A percentile compares a stretch with the other conserved stretches of the same genome.
Conservation (phyloP, 2,329 filamentous ascomycete genomes). For the Teratosphaeria epicoccoides region DNA sequence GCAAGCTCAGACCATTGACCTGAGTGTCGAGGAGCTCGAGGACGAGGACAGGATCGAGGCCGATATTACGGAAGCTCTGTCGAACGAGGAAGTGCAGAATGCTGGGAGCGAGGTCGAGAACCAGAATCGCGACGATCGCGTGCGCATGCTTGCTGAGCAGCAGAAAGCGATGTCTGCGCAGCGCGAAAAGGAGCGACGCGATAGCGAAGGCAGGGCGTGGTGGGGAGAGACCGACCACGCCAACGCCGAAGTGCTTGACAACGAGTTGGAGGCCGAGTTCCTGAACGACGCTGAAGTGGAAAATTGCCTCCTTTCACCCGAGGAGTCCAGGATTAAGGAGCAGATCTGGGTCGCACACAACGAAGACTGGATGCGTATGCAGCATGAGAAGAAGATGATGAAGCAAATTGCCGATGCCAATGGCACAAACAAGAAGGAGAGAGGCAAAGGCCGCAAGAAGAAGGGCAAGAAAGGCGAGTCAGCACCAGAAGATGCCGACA, state of each 20-base stretch:
- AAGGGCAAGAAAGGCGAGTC: slow-evolving; percentile 35
- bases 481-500: slow-evolving; percentile 26
- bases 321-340: slow-evolving; percentile 74
- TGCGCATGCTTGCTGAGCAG: slow-evolving; percentile 18
- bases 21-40: slow-evolving; percentile 36
- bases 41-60: slow-evolving; percentile 37
- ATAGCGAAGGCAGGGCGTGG: slow-evolving; percentile 38
- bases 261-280: slow-evolving; percentile 55
- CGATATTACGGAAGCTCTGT: slow-evolving; percentile 31
- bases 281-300: slow-evolving; percentile 79
- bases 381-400: slow-evolving; percentile 73
- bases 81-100: slow-evolving; percentile 21
- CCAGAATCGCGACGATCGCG: slow-evolving; percentile 19
- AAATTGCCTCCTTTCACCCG: slow-evolving; percentile 62
- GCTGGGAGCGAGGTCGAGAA: slow-evolving; percentile 21
- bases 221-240: slow-evolving; percentile 36
- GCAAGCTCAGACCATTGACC: slow-evolving; percentile 22
- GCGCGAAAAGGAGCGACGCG: slow-evolving; percentile 40
- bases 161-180: slow-evolving; percentile 27
- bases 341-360: slow-evolving; percentile 91
- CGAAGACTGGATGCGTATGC: slow-evolving; percentile 79
- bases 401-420: slow-evolving; percentile 52
- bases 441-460: slow-evolving; percentile 31
- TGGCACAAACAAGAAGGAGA: slow-evolving; percentile 25
- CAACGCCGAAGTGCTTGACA: slow-evolving; percentile 46